phyloP scores from a whole-genome alignment of 192 early-diverging fungal species.

The Diversispora epigaea region DNA sequence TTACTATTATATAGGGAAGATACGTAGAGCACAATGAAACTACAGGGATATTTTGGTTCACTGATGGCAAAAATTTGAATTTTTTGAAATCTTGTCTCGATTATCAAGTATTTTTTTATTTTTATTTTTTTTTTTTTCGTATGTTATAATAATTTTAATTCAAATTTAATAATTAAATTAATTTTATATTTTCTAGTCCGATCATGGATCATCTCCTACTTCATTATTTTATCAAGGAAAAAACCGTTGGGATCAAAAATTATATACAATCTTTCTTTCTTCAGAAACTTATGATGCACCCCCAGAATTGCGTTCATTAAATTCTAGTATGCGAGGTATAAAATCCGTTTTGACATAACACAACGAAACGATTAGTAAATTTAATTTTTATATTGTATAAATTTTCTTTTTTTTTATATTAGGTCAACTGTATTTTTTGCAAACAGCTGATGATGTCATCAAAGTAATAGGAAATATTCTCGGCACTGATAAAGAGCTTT shows the following conservation, averaged over 20 bases:
- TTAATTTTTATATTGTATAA: not conserved
- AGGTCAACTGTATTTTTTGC: constrained; percentile 13
- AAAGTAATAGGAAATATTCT: constrained; percentile 8
- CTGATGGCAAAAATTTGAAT: constrained; percentile 16
- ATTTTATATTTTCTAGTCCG: too few relatives aligned
- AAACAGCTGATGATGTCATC: not conserved
- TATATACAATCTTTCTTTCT: not conserved
- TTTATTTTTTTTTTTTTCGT: not conserved
- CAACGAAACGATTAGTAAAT: not conserved
- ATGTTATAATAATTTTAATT: too few relatives aligned
- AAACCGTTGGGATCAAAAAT: constrained; percentile 6
- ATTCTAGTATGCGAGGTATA: constrained; percentile 1
- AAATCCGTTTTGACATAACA: not conserved
- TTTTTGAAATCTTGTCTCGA: not conserved
- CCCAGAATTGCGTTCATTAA: not conserved
- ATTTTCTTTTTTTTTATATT: too few relatives aligned
- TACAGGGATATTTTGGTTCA: constrained; percentile 20
- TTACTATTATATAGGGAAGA: not conserved
- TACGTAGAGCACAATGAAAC: constrained; percentile 21
- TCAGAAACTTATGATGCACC: not conserved
- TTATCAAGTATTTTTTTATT: constrained; percentile 7
- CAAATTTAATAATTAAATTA: too few relatives aligned
- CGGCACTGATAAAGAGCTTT: not conserved
- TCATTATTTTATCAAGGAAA: not conserved
- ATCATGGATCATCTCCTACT: not conserved